Evolutionary conservation across 768 basidiomycete species (phyloP), one percentile per base, ranked within the genome.

Genomic region (Imleria badia): DNA sequence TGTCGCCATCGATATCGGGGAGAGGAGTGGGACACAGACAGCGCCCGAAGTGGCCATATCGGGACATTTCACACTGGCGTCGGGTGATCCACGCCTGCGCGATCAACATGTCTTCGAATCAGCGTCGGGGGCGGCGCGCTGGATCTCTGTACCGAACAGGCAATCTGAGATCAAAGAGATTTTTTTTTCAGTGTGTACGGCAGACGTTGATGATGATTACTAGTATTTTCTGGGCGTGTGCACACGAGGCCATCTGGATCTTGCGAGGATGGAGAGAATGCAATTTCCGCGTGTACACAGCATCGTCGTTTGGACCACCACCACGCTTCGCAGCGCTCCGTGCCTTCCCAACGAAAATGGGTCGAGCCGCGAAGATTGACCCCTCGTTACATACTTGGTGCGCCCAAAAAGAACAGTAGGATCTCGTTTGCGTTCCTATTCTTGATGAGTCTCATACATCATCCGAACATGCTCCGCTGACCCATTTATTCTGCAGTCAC

Each of bases 271-370:
- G 48, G n/a, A 51, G 38, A 65, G 59, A 63, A 63, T 47, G 66
- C 66, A 68, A 69, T 70, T 71, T 64, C 68, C 68, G 68, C 65
- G 55, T 67, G 65, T 58, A 47, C 60, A 61, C 66, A 63, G 60
- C 62, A 45, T 59, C 49, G 38, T 42, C 30, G 39, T 6, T 10
- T 29, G 33, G 46, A 26, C 56, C 51, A 52, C 59, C 51, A 54
- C 48, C 52, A 61, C 38, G 54, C 57, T 56, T 56, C 54, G 41
- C 15, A 48, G 23, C 45, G 41, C 45, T 47, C 62, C 57, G 65
- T 61, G 45, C 45, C 60, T 42, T 51, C 14, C 14, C 15, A 36
- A 29, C 12, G 48, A 54, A 60, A 56, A 55, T 47, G 49, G 49
- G 41, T 31, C 58, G 45, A 51, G 47, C 63, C 68, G 67, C 67